Base-by-base conservation (phyloP, 2,329 filamentous ascomycete genomes). In the Zarea fungicola region DNA sequence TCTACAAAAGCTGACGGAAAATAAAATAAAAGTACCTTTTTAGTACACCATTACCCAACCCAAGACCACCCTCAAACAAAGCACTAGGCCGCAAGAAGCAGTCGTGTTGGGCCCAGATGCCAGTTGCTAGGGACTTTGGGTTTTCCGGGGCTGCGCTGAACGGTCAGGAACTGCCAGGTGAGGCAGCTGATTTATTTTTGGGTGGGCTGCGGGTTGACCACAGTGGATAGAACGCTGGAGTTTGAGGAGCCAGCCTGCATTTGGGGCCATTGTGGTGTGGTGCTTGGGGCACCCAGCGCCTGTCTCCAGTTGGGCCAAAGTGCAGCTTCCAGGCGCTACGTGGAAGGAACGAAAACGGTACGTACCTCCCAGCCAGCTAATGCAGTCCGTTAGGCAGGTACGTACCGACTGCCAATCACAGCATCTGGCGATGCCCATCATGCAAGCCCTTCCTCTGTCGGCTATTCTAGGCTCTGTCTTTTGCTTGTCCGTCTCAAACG, bases 21-120 rank as follows among this genome's bases (percentile, higher is more conserved):
- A n/a, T n/a, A n/a, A n/a, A n/a, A n/a, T n/a, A n/a, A n/a, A n/a
- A n/a, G n/a, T n/a, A n/a, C n/a, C n/a, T n/a, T n/a, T n/a, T n/a
- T n/a, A n/a, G n/a, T n/a, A n/a, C n/a, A n/a, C n/a, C n/a, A n/a
- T 39, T 46, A 46, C 43, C 43, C 43, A 46, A 46, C 43, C 43
- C 43, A 46, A 46, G 43, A 39, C 16, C n/a, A n/a, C n/a, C 16
- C 16, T 5, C 2, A 19, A 45, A 44, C 22, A 21, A n/a, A 26
- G n/a, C 14, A 28, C 23, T 22, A 31, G 26, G 19, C 40, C 28
- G 26, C 18, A 31, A 32, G 18, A 28, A 19, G 22, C 32, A 43
- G 34, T 43, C 41, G 28, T 34, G 41, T 43, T 43, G 29, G 41
- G 41, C 25, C 41, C 29, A 21, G 19, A 43, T 23, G 18, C 28